Evolutionary conservation across 2,329 filamentous ascomycete genomes (phyloP), one percentile per base, ranked within the genome.

Genomic region (Aspergillus sp.): DNA sequence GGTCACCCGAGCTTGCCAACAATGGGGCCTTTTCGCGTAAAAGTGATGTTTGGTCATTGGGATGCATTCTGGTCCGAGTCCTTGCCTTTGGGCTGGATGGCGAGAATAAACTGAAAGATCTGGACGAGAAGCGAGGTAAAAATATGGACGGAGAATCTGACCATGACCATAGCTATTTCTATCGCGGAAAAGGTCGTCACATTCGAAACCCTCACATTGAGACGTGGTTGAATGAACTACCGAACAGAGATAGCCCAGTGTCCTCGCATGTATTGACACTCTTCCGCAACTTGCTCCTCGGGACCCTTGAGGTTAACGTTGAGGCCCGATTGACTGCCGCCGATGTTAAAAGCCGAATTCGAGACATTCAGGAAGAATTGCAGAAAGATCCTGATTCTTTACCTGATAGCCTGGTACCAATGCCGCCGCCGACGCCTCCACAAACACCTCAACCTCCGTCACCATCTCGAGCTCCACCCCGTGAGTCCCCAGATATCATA

Each of bases 41-140:
- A 18, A 65, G 60, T 17, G 64, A 67, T 39, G 48, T 67, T 15
- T 67, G 64, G 64, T 67, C 64, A 2, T 52, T 66, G 22, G 64
- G 62, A 2, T 66, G 64, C 36, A 65, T 67, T 34, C 22, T 67
- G 20, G 56, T 57, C 15, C 56, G 60, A 5, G 22, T 66, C 9
- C 56, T 66, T 5, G 58, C 62, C 3, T 56, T 60, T 12, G 62
- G 54, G 2, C 38, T 66, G 8, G 56, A 54, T 9, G 60, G 57
- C 2, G 11, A 18, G 3, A 12, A 47, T 3, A 54, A 41, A 13
- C 36, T 64, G 38, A 30, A 20, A 15, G 18, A 38, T 0, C 30
- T 64, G 5, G 62, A 64, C 24, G 5, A 36, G 1, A 43, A 5
- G 9, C 52, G 60, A 4, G 17, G 15, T 1, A 48, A 30, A 38